A percentile compares a stretch with the other conserved stretches of the same genome.
phyloP scores from a whole-genome alignment of 2,329 filamentous ascomycete genomes.

The Tolypocladium inflatum region DNA sequence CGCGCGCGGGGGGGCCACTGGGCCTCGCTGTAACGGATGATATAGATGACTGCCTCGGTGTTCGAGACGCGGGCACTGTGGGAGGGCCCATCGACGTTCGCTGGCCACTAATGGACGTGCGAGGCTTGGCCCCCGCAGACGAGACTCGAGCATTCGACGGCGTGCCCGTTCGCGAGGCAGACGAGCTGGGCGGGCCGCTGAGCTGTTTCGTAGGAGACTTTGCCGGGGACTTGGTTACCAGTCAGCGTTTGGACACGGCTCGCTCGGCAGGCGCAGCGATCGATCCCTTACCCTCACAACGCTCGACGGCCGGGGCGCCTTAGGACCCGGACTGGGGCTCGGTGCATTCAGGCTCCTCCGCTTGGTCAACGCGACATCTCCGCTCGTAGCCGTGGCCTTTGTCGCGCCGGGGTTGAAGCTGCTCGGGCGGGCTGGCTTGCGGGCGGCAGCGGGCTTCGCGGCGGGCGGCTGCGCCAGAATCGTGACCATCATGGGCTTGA shows the following conservation, averaged over 20 bases:
- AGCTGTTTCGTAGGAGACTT: slow-evolving; percentile 75
- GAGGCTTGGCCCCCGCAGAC: slow-evolving; percentile 37
- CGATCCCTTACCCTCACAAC: slow-evolving; percentile 41
- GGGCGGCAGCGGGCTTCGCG: slow-evolving; percentile 26
- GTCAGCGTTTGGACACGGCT: not conserved
- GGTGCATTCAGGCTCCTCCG: slow-evolving; percentile 62
- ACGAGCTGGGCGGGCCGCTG: slow-evolving; percentile 43
- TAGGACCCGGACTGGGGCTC: slow-evolving; percentile 62
- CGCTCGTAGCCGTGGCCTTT: slow-evolving; percentile 26
- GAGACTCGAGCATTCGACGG: slow-evolving; percentile 45
- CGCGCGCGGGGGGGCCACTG: slow-evolving; percentile 22
- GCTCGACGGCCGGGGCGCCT: slow-evolving; percentile 44
- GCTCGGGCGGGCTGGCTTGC: slow-evolving; percentile 35
- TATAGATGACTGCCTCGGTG: slow-evolving; percentile 33
- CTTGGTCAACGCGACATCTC: slow-evolving; percentile 46
- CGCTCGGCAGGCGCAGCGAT: not conserved
- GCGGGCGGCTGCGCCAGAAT: slow-evolving; percentile 41
- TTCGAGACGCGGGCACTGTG: slow-evolving; percentile 33
- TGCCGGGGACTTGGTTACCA: slow-evolving; percentile 51
- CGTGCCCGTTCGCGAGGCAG: slow-evolving; percentile 54
- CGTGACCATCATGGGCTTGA: slow-evolving; percentile 61
- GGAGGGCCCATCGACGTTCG: slow-evolving; percentile 63
- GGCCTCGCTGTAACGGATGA: slow-evolving; percentile 28
- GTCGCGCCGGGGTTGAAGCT: slow-evolving; percentile 34
- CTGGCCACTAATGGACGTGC: slow-evolving; percentile 42